Evolutionary conservation across 805 yeast genomes (phyloP).

Genomic region (Kregervanrija pseudodelftensis): DNA sequence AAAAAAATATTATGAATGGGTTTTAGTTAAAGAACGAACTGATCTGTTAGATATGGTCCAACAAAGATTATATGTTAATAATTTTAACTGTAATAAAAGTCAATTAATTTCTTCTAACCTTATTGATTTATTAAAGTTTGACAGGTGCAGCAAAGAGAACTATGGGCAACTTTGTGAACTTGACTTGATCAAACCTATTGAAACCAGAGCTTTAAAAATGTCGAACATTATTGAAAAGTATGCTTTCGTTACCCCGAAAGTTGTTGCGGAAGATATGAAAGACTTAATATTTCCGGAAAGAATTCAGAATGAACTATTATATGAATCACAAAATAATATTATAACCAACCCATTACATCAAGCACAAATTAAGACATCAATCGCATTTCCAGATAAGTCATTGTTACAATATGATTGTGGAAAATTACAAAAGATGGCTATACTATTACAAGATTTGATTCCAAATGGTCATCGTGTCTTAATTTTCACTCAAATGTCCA

Average conservation of each 20-base stretch:
- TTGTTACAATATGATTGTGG: conserved; percentile 95
- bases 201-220: conserved; percentile 33
- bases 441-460: conserved; percentile 65
- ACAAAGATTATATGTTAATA: conserved; percentile 57
- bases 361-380: conserved; percentile 77
- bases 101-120: conserved; percentile 66
- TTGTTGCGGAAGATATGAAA: conserved; percentile 66
- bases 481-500: conserved; percentile 97
- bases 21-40: conserved; percentile 44
- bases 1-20: conserved; percentile 51
- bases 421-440: conserved; percentile 79
- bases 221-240: conserved; percentile 57
- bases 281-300: conserved; percentile 41
- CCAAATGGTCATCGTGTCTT: conserved; percentile 89
- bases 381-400: conserved; percentile 95
- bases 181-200: conserved; percentile 35
- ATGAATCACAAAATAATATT: conserved; percentile 22
- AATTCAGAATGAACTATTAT: conserved; percentile 18
- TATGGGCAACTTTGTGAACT: conserved; percentile 21
- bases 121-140: conserved; percentile 33
- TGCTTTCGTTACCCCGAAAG: conserved; percentile 85
- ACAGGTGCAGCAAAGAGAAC: conserved; percentile 23
- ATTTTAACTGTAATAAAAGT: conserved; percentile 52
- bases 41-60: conserved; percentile 45
- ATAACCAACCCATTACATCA: conserved; percentile 59